Conservation (phyloP, 176 grass and related monocot species). For the Saccharum spontaneum region DNA sequence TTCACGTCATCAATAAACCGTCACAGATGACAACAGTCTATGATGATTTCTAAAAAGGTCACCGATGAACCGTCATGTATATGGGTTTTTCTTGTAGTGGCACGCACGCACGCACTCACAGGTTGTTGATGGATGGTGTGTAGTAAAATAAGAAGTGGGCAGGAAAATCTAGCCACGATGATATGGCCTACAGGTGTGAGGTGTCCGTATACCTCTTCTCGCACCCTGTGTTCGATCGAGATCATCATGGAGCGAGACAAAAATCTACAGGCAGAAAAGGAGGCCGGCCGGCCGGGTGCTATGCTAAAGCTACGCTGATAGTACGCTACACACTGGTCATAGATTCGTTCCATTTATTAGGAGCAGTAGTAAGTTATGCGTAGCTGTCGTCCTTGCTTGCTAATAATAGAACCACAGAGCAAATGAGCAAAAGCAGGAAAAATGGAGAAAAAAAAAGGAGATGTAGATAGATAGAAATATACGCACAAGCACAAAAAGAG, state of each 20-base stretch:
- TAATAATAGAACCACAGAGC: not conserved
- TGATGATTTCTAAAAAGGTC: no score
- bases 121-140: not conserved
- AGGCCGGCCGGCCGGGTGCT: not conserved
- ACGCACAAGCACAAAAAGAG: not conserved
- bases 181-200: not conserved
- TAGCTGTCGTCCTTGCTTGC: not conserved
- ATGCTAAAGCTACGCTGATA: not conserved
- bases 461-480: not conserved
- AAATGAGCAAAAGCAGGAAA: not conserved
- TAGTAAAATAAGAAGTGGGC: constrained; percentile 7
- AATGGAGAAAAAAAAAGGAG: not conserved
- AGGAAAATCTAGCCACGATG: constrained; percentile 19
- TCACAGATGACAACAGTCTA: no score
- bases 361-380: constrained; percentile 5
- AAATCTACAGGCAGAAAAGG: not conserved
- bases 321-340: not conserved
- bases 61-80: no score
- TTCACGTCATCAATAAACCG: no score
- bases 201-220: not conserved
- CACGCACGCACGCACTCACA: not conserved
- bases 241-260: not conserved
- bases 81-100: no score
- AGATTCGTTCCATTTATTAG: not conserved
- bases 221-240: not conserved